Evolutionary conservation across 2,329 filamentous ascomycete species (phyloP), one percentile per base, ranked within the genome.

Genomic region (Gremmenia infestans): DNA sequence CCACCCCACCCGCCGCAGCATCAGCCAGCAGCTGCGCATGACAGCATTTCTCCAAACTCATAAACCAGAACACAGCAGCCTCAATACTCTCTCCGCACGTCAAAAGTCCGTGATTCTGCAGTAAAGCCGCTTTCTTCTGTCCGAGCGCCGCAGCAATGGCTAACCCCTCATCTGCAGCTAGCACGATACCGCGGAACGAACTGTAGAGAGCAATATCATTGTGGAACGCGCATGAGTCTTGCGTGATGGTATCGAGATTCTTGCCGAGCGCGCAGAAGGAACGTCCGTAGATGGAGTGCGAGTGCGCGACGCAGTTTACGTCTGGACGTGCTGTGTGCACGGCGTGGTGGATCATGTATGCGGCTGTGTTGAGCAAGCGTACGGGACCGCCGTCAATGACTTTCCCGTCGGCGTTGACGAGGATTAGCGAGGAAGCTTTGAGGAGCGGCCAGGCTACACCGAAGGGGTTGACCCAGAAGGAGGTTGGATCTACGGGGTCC

Each of bases 381-480:
- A 59, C 57, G 11, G 71, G 66, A 0, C 85, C 85, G 3, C 85
- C 85, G 11, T 82, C 85, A 35, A 89, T 79, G 23, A 88, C 78
- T 23, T 81, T 72, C 2, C 86, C 86, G 0, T 78, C 68, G 50
- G 82, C 75, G 62, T 86, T 76, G 1, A 89, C 85, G 15, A 79
- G 81, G 53, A 89, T 87, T n/a, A 89, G 75, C 60, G 89, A 84
- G 0, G 81, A 85, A 0, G 78, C 76, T 55, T 81, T 85, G 45
- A 88, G 80, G 1, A 68, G 55, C 8, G 67, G 67, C 68, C 68
- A 71, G 2, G 68, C 66, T 17, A 71, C 66, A 15, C 68, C 68
- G 52, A 71, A 70, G 14, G 68, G 68, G 37, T 71, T 71, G 4
- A 70, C 68, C 68, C 68, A 70, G 22, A 70, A 70, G 37, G 59